Percentiles rank a stretch among this genome's conserved stretches.
phyloP scores from a whole-genome alignment of 768 basidiomycete genomes.

The Termitomyces sp. region DNA sequence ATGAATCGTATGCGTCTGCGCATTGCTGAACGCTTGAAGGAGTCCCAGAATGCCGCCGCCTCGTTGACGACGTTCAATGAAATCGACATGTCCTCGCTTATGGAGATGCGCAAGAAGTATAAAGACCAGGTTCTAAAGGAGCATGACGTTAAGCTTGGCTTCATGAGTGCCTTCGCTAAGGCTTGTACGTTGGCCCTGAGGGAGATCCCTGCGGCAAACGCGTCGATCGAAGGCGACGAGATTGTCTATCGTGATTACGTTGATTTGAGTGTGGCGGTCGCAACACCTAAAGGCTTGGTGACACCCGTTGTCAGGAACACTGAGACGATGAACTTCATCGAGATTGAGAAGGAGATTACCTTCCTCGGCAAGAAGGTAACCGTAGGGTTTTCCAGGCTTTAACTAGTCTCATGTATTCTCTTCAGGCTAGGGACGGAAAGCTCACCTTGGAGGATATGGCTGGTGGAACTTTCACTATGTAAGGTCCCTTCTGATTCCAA shows the following conservation, averaged over 20 bases:
- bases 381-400: background rate
- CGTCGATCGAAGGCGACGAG: constrained; percentile 89
- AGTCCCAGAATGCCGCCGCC: constrained; percentile 95
- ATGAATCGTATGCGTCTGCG: constrained; percentile 98
- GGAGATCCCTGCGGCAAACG: constrained; percentile 93
- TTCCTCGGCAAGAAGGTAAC: constrained; percentile 82
- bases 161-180: constrained; percentile 95
- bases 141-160: constrained; percentile 94
- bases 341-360: constrained; percentile 92
- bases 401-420: background rate
- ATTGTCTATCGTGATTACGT: constrained; percentile 92
- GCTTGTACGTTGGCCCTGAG: constrained; percentile 79
- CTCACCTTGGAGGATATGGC: constrained; percentile 98
- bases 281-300: constrained; percentile 95
- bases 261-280: constrained; percentile 93
- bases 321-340: constrained; percentile 80
- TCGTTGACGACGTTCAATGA: constrained; percentile 99
- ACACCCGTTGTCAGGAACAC: constrained; percentile 93
- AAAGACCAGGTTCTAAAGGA: constrained; percentile 89
- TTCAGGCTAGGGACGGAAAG: constrained; percentile 82
- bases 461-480: constrained; percentile 99
- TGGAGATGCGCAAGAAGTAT: constrained; percentile 90
- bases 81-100: constrained; percentile 96
- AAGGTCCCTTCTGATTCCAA: constrained; percentile 21
- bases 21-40: constrained; percentile 95